Evolutionary conservation across 2,329 filamentous ascomycete species (phyloP).

Genomic region (Ophiocordyceps polyrhachis-furcata): DNA sequence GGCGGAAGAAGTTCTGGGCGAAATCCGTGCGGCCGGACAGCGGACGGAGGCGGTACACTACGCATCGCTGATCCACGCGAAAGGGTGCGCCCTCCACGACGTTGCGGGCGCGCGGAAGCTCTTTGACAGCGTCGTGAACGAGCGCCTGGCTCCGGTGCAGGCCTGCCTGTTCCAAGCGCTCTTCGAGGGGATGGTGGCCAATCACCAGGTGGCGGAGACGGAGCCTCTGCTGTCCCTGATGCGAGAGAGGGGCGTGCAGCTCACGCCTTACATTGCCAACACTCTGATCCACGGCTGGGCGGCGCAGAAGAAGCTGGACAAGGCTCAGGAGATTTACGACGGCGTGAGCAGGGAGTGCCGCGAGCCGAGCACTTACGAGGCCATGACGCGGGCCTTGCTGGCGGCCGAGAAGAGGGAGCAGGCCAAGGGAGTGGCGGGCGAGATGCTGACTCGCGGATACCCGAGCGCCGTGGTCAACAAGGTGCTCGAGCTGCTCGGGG

Average conservation of each 20-base stretch:
- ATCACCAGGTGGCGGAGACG: conserved; percentile 64
- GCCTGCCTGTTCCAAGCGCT: conserved; percentile 88
- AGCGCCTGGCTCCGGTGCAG: conserved; percentile 49
- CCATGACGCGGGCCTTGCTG: conserved; percentile 89
- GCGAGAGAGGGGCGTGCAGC: conserved; percentile 52
- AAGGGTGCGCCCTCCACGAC: conserved; percentile 85
- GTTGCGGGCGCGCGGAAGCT: conserved; percentile 64
- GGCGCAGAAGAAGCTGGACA: conserved; percentile 58
- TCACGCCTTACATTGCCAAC: conserved; percentile 97
- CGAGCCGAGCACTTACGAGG: conserved; percentile 96
- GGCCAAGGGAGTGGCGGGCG: conserved; percentile 63
- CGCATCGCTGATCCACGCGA: conserved; percentile 85
- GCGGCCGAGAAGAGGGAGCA: conserved; percentile 60
- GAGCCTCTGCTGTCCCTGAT: conserved; percentile 60
- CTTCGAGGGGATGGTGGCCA: conserved; percentile 95
- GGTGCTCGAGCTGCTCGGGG: conserved; percentile 73
- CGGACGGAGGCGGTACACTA: conserved; percentile 86
- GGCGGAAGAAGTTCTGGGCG: conserved; percentile 64
- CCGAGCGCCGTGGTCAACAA: conserved; percentile 84
- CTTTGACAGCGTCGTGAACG: conserved; percentile 63
- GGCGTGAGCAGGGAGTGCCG: conserved; percentile 59
- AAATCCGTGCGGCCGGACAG: conserved; percentile 57
- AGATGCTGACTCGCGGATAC: conserved; percentile 83
- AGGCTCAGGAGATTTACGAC: conserved; percentile 63
- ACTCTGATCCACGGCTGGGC: conserved; percentile 97